phyloP scores from a whole-genome alignment of 208 protist genomes.

The Leishmania guyanensis region DNA sequence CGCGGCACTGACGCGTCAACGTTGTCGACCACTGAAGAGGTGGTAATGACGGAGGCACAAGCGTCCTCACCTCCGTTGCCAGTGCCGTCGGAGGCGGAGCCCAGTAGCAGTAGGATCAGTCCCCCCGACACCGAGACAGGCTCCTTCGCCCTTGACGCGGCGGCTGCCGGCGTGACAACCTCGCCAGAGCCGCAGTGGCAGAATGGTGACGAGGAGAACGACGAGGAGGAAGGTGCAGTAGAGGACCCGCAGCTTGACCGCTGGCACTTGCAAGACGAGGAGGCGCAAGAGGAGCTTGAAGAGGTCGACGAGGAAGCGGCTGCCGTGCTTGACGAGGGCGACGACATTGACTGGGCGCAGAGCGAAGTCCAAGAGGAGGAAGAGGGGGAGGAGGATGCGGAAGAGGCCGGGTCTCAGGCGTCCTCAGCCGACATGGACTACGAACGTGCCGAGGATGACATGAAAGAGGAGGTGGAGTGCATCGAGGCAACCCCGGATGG shows the following conservation, averaged over 20 bases:
- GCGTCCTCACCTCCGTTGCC: not conserved
- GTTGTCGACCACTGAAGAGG: not conserved
- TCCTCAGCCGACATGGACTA: slow-evolving; percentile 53
- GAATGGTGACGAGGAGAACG: not conserved
- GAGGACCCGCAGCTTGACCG: not conserved
- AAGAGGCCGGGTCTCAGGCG: slow-evolving; percentile 22
- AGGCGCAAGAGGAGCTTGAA: slow-evolving; percentile 1
- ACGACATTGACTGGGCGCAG: slow-evolving; percentile 7
- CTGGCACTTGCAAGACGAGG: slow-evolving; percentile 7
- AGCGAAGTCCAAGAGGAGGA: slow-evolving; percentile 14
- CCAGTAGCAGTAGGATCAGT: not conserved
- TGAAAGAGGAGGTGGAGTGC: slow-evolving; percentile 75
- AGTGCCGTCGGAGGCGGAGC: not conserved
- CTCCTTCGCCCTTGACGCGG: not conserved
- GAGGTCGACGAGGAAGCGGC: slow-evolving; percentile 17
- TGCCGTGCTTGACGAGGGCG: not conserved
- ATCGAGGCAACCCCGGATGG: slow-evolving; percentile 58
- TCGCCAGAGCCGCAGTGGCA: slow-evolving; percentile 3
- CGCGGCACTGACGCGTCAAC: not conserved
- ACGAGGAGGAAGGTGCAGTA: not conserved
- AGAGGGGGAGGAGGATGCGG: slow-evolving; percentile 24
- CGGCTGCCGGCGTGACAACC: not conserved
- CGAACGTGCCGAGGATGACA: slow-evolving; percentile 43
- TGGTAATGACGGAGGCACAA: not conserved
- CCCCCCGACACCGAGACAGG: not conserved